Conservation (phyloP, 2,329 filamentous ascomycete genomes). For the Pseudodiploospora longispora region DNA sequence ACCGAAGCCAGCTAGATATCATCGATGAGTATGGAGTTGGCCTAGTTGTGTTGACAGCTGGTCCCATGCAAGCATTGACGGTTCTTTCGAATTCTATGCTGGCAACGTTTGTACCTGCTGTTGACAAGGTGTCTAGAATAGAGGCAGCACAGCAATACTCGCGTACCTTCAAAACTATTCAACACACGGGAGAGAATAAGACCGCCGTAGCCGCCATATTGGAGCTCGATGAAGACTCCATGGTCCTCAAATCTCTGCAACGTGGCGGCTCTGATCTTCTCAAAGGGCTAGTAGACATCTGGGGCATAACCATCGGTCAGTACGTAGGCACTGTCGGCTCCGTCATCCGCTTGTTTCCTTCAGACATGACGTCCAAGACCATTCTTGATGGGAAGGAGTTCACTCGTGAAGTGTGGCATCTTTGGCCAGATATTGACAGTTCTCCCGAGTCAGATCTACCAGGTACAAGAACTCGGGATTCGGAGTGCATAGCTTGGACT, state of each 20-base stretch:
- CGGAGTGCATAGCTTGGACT: slow-evolving; percentile 24
- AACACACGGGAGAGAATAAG: not conserved
- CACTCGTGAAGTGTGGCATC: slow-evolving; percentile 17
- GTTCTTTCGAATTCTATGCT: slow-evolving; percentile 21
- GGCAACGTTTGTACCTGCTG: slow-evolving; percentile 17
- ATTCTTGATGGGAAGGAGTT: slow-evolving; percentile 10
- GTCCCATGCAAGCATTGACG: slow-evolving; percentile 18
- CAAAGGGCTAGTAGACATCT: slow-evolving; percentile 13
- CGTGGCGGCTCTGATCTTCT: slow-evolving; percentile 16
- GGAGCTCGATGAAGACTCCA: slow-evolving; percentile 16
- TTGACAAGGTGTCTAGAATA: slow-evolving; percentile 19
- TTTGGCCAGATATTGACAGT: slow-evolving; percentile 17
- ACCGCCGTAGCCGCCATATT: slow-evolving; percentile 11
- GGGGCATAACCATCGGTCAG: slow-evolving; percentile 14
- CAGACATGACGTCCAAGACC: slow-evolving; percentile 9
- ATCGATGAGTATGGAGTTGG: slow-evolving; percentile 28
- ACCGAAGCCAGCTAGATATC: slow-evolving; percentile 25
- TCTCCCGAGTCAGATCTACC: slow-evolving; percentile 20
- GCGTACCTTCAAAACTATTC: slow-evolving; percentile 3
- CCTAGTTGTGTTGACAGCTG: slow-evolving; percentile 22
- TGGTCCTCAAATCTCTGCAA: slow-evolving; percentile 14
- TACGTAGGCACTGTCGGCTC: slow-evolving; percentile 13
- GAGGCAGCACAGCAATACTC: slow-evolving; percentile 17
- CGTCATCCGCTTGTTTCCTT: slow-evolving; percentile 18
- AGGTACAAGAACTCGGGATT: slow-evolving; percentile 10